Evolutionary conservation across 164 flowering plant genomes (phyloP).

Genomic region (Houttuynia cordata): DNA sequence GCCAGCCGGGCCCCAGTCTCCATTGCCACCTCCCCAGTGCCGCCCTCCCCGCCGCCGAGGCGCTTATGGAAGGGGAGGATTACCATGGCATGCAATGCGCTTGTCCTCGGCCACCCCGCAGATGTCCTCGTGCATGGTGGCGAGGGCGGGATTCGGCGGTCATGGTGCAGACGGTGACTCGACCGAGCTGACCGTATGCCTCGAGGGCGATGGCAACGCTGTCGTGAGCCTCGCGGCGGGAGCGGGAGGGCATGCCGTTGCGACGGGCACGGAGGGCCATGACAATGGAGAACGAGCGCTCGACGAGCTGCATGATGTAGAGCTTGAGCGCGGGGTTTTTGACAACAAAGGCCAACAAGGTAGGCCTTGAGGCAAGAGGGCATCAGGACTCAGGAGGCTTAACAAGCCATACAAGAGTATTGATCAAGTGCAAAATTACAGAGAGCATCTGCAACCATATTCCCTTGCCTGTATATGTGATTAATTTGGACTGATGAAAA

Average conservation of each 20-base stretch:
- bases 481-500: too few species aligned
- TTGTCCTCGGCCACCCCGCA: conserved; percentile 57
- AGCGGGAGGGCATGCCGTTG: conserved; percentile 40
- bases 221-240: conserved; percentile 6
- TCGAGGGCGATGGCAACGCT: conserved; percentile 12
- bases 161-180: conserved; percentile 38
- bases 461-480: too few species aligned
- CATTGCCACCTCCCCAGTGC: conserved; percentile 7
- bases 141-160: conserved; percentile 45
- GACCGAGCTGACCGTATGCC: conserved; percentile 25
- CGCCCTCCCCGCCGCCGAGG: conserved; percentile 12
- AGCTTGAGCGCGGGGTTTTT: conserved; percentile 21
- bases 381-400: too few species aligned
- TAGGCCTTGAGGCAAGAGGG: too few species aligned
- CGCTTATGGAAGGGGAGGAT: conserved; percentile 62
- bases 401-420: too few species aligned
- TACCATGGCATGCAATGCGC: conserved; percentile 38
- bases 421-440: too few species aligned
- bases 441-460: too few species aligned
- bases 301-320: conserved; percentile 52
- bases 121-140: conserved; percentile 74
- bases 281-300: conserved; percentile 58
- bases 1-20: conserved; percentile 50
- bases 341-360: too few species aligned
- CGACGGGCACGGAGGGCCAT: conserved; percentile 41